Base-by-base conservation (phyloP, 805 yeast species). In the Pichia phayaonensis region DNA sequence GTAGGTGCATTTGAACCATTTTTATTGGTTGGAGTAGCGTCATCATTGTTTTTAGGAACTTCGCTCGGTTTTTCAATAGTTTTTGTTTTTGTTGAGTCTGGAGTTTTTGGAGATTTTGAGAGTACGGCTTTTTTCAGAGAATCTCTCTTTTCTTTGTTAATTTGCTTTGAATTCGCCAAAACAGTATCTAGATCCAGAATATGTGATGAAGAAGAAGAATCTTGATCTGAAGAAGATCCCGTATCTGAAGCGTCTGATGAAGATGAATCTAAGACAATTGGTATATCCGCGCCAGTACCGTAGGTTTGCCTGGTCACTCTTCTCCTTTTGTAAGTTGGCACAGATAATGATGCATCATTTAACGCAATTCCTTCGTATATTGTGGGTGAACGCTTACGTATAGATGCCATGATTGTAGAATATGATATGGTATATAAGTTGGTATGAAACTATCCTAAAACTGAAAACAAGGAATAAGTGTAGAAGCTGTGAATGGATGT, bases 251-350 rank as follows among this genome's bases (percentile, higher is more conserved):
- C 20, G 16, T 27, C 43, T 1, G 43, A 39, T 15, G 50, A 36
- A 8, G n/a, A 31, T 1, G 52, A 49, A 29, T 49, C 52, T 18
- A 49, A 18, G 13, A 49, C 45, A 8, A 49, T 49, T 10, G 52
- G 52, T 16, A 42, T 26, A 39, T 49, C 49, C 24, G 22, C 31
- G 3, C 40, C 27, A 8, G 49, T 42, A 10, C 52, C 52, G 15
- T 20, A 36, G 8, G 44, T 34, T 8, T 45, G 42, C 15, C 52
- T 42, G 3, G 52, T 49, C 10, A 45, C 13, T 16, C 51, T 45
- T 24, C 42, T 45, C 34, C 40, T 40, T 20, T 24, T 49, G 11
- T 20, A 13, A 2, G 41, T 34, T 34, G 38, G 38, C 8, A 34
- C 38, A 16, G 38, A 34, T 20, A 34, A n/a, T 7, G n/a, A n/a